These are phyloP conservation scores for Saxophila tyrrhenica DNA, from an alignment of 495 filamentous ascomycete genomes.

Conservation along the genomic window DNA sequence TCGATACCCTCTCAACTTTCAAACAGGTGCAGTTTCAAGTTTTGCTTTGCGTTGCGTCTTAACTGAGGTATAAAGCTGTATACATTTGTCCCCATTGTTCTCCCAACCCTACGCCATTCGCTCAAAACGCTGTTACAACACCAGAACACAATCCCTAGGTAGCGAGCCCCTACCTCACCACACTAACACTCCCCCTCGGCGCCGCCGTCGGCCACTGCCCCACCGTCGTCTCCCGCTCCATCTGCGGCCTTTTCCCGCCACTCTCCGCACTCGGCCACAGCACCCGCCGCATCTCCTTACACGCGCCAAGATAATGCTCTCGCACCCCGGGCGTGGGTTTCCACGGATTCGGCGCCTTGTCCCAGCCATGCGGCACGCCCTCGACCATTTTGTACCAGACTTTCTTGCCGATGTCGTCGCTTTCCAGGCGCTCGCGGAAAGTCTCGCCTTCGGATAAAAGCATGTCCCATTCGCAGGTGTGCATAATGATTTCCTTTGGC, in stretches of 20 bases:
- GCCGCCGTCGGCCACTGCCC: slow-evolving; percentile 4
- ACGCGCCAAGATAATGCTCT: slow-evolving; percentile 35
- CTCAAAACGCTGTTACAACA: slow-evolving; percentile 3
- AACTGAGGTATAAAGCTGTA: background rate
- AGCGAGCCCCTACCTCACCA: slow-evolving; percentile 11
- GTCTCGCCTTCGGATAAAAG: slow-evolving; percentile 62
- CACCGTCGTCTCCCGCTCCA: slow-evolving; percentile 2
- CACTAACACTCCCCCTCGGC: slow-evolving; percentile 13
- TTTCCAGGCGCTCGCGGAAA: slow-evolving; percentile 50
- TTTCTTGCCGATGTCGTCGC: slow-evolving; percentile 48
- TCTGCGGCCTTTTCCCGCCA: background rate
- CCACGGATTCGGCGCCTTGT: slow-evolving; percentile 72
- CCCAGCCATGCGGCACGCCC: slow-evolving; percentile 72
- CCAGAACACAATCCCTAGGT: slow-evolving; percentile 12
- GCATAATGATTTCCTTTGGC: slow-evolving; percentile 57
- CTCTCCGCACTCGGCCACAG: slow-evolving; percentile 18
- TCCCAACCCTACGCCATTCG: background rate
- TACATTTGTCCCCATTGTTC: no score
- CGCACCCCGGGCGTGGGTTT: slow-evolving; percentile 37
- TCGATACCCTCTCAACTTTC: no score
- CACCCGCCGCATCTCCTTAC: slow-evolving; percentile 33
- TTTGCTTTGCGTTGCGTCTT: background rate
- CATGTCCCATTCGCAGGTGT: slow-evolving; percentile 89
- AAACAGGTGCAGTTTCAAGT: background rate
- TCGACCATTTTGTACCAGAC: slow-evolving; percentile 60